Conservation (phyloP, 2,329 filamentous ascomycete species). For the Dothistroma pini region DNA sequence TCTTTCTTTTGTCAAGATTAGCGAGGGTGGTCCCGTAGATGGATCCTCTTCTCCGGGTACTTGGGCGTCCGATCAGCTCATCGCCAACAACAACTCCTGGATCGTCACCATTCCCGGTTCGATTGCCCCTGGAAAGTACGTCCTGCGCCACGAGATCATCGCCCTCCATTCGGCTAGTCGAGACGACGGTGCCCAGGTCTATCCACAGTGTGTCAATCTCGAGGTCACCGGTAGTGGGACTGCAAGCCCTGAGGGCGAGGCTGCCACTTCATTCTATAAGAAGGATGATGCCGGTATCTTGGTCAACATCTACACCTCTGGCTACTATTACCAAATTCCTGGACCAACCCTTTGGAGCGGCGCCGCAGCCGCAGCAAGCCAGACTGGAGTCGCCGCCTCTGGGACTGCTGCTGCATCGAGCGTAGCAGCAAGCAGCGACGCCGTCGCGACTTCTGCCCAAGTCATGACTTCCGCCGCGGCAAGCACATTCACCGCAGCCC, state of each 20-base stretch:
- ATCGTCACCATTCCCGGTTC: constrained; percentile 51
- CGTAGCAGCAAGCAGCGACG: constrained; percentile 3
- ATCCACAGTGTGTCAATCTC: constrained; percentile 54
- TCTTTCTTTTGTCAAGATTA: constrained; percentile 63
- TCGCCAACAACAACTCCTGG: constrained; percentile 47
- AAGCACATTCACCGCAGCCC: constrained; percentile 7
- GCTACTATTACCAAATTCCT: constrained; percentile 49
- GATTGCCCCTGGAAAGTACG: constrained; percentile 55
- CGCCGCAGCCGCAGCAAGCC: constrained; percentile 4
- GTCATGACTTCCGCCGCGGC: constrained; percentile 8
- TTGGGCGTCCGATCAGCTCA: constrained; percentile 56
- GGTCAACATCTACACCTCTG: constrained; percentile 55
- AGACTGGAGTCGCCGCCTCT: constrained; percentile 11
- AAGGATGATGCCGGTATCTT: constrained; percentile 55
- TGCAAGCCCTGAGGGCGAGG: constrained; percentile 44
- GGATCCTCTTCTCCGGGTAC: constrained; percentile 41
- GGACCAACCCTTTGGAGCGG: constrained; percentile 42
- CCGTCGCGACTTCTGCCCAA: constrained; percentile 7
- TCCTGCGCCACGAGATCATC: constrained; percentile 58
- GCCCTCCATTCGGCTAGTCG: constrained; percentile 54
- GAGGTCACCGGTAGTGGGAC: constrained; percentile 55
- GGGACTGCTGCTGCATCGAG: neutral
- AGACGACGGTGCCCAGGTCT: constrained; percentile 44
- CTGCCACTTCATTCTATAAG: constrained; percentile 55
- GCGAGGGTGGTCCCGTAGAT: constrained; percentile 51